Conservation (phyloP, 2,329 filamentous ascomycete species). For the Phaeoacremonium minimum region DNA sequence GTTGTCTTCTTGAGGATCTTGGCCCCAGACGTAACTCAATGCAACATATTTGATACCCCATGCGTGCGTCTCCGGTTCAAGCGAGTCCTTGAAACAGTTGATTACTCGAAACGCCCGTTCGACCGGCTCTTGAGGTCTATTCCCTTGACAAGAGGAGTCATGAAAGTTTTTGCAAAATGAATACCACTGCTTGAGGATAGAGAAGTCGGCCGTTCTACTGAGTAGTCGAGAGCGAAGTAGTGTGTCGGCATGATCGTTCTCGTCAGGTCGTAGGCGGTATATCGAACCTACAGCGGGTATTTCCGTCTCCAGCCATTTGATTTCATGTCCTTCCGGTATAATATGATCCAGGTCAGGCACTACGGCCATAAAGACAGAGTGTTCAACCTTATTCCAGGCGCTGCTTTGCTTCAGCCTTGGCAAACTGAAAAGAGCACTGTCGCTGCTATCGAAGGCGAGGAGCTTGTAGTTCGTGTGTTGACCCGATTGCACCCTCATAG, state of each 20-base stretch:
- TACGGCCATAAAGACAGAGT: background rate
- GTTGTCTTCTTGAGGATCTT: background rate
- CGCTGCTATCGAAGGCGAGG: background rate
- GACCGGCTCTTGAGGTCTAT: background rate
- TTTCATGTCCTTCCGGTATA: background rate
- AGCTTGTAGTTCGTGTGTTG: background rate
- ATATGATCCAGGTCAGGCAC: background rate
- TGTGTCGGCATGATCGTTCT: background rate
- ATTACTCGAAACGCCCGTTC: background rate
- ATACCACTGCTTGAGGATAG: background rate
- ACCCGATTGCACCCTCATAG: background rate
- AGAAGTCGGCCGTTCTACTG: background rate
- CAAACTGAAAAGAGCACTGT: background rate
- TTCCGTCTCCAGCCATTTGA: constrained; percentile 1
- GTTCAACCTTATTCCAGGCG: background rate
- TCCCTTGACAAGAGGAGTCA: background rate
- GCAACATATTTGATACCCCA: background rate
- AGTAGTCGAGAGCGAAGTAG: background rate
- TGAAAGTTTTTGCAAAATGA: background rate
- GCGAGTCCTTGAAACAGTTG: background rate
- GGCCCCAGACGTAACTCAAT: constrained; percentile 1
- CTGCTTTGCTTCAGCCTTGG: background rate
- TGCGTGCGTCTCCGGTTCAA: background rate
- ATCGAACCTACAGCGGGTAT: background rate
- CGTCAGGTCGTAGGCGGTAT: background rate